These are phyloP conservation scores for Colletotrichum orbiculare DNA, from an alignment of 2,329 filamentous ascomycete species.

Conservation along the genomic window DNA sequence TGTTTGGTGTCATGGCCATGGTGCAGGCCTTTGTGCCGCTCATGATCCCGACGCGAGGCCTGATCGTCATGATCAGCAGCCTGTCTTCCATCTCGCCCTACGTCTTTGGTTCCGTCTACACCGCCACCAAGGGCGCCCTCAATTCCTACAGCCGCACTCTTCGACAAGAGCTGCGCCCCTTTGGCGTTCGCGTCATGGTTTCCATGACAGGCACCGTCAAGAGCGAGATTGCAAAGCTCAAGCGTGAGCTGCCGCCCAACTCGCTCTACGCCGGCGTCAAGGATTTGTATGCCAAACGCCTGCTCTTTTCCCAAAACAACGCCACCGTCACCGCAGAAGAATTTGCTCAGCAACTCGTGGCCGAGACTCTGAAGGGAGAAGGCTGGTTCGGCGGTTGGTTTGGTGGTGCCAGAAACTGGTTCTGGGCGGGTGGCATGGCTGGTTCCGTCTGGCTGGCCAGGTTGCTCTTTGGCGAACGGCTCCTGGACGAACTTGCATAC, in stretches of 20 bases:
- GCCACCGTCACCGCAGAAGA: conserved; percentile 55
- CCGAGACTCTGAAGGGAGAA: conserved; percentile 53
- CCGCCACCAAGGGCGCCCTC: conserved; percentile 66
- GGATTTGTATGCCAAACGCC: conserved; percentile 57
- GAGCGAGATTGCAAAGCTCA: conserved; percentile 59
- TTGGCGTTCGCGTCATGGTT: conserved; percentile 67
- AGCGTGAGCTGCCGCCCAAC: conserved; percentile 53
- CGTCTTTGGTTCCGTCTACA: conserved; percentile 64
- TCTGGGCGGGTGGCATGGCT: conserved; percentile 49
- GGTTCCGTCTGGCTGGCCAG: conserved; percentile 44
- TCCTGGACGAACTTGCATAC: conserved; percentile 44
- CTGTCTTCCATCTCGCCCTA: conserved; percentile 62
- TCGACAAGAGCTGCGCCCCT: conserved; percentile 64
- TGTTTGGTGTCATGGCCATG: conserved; percentile 68
- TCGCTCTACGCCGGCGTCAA: conserved; percentile 60
- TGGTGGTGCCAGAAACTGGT: conserved; percentile 48
- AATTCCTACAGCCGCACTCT: conserved; percentile 64
- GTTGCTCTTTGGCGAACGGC: conserved; percentile 43
- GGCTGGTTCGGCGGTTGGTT: conserved; percentile 47
- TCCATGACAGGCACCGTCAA: conserved; percentile 65
- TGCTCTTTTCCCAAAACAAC: conserved; percentile 61
- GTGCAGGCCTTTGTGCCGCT: conserved; percentile 60
- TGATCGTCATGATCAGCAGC: conserved; percentile 67
- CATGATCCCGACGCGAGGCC: conserved; percentile 60
- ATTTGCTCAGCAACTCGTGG: conserved; percentile 57